A percentile compares a stretch with the other conserved stretches of the same genome.
Conservation (phyloP, 2,329 filamentous ascomycete genomes). For the Beauveria brongniartii region DNA sequence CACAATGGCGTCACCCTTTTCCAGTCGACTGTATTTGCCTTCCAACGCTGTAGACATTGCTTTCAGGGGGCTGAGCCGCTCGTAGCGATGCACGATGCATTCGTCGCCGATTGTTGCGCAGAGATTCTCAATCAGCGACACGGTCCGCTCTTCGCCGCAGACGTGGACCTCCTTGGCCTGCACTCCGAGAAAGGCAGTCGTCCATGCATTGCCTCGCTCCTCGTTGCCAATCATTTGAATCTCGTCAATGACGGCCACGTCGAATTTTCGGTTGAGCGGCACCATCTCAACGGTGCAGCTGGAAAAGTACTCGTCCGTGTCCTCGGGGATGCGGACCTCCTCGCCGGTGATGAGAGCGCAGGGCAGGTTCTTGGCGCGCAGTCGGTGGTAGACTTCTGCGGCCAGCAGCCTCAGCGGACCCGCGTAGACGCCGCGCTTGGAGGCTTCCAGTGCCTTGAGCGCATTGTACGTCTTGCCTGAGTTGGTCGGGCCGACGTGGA, state of each 20-base stretch:
- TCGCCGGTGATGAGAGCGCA: slow-evolving; percentile 88
- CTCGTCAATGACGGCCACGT: slow-evolving; percentile 95
- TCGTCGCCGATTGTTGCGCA: slow-evolving; percentile 75
- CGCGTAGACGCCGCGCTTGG: slow-evolving; percentile 74
- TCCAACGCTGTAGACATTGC: slow-evolving; percentile 56
- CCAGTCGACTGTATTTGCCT: slow-evolving; percentile 55
- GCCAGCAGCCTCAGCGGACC: slow-evolving; percentile 83
- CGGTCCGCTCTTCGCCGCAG: slow-evolving; percentile 80
- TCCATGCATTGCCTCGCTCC: slow-evolving; percentile 90
- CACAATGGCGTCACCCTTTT: slow-evolving; percentile 88
- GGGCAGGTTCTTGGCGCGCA: slow-evolving; percentile 65
- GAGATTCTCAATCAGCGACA: slow-evolving; percentile 69
- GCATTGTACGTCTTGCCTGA: slow-evolving; percentile 97
- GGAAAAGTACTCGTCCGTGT: slow-evolving; percentile 50
- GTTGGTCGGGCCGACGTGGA: slow-evolving; percentile 95
- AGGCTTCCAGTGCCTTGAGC: slow-evolving; percentile 71
- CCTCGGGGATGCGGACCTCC: slow-evolving; percentile 64
- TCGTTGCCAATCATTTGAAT: slow-evolving; percentile 90
- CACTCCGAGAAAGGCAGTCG: slow-evolving; percentile 77
- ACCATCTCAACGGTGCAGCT: slow-evolving; percentile 94
- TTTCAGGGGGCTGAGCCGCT: slow-evolving; percentile 72
- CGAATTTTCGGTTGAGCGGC: slow-evolving; percentile 48
- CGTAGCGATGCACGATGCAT: slow-evolving; percentile 71
- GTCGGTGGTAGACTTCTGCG: slow-evolving; percentile 87
- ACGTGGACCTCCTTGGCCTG: slow-evolving; percentile 85